Conservation (phyloP, 1,284 basidiomycete genomes). For the Volvariella surrecta region DNA sequence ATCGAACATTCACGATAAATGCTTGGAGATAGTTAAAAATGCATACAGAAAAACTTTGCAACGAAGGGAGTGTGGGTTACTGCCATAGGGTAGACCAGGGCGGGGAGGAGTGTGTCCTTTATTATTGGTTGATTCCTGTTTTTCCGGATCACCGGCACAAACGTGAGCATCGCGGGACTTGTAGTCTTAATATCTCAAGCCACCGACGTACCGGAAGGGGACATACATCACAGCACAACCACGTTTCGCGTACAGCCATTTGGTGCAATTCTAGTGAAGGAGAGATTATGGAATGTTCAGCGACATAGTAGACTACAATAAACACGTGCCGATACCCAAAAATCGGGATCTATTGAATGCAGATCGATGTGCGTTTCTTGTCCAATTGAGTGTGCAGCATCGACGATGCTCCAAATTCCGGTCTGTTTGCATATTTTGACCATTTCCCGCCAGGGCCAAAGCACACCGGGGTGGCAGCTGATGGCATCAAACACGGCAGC, state of each 20-base stretch:
- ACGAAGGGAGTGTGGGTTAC: constrained; percentile 32
- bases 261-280: constrained; percentile 59
- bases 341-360: constrained; percentile 51
- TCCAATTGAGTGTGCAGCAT: constrained; percentile 77
- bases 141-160: no score
- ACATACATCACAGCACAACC: constrained; percentile 66
- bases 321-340: constrained; percentile 58
- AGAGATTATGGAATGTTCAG: not conserved
- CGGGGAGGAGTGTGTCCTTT: constrained; percentile 51
- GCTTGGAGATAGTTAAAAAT: not conserved
- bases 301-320: constrained; percentile 5
- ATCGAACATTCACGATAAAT: no score
- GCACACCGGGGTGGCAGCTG: constrained; percentile 53
- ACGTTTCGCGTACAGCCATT: constrained; percentile 70
- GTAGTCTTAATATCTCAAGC: not conserved
- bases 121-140: constrained; percentile 66
- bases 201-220: constrained; percentile 44
- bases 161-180: not conserved
- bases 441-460: constrained; percentile 71
- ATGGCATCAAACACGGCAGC: constrained; percentile 74
- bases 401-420: constrained; percentile 58
- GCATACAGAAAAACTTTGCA: constrained; percentile 44
- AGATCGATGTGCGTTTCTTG: constrained; percentile 50
- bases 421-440: constrained; percentile 53
- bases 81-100: constrained; percentile 35